Evolutionary conservation across 2,329 filamentous ascomycete genomes (phyloP).

Genomic region (Thermothelomyces thermophilus): DNA sequence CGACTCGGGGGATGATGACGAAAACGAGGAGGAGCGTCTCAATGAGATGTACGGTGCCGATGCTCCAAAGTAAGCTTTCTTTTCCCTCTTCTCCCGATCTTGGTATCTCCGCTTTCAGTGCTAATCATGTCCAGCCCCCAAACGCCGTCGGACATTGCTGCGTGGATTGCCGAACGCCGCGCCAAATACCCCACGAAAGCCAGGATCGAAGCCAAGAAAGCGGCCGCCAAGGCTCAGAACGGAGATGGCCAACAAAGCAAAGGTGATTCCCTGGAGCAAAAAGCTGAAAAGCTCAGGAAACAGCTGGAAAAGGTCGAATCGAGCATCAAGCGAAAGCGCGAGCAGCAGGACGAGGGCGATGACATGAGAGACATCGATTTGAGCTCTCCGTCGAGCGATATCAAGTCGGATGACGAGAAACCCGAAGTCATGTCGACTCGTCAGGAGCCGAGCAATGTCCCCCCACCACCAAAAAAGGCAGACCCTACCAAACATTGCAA

Average conservation of each 20-base stretch:
- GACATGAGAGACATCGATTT: conserved; percentile 48
- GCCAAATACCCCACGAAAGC: conserved; percentile 74
- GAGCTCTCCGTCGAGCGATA: conserved; percentile 35
- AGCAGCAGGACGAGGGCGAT: conserved; percentile 60
- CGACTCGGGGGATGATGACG: conserved; percentile 60
- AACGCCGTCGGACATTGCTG: conserved; percentile 57
- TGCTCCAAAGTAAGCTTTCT: conserved; percentile 44
- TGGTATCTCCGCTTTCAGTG: background rate
- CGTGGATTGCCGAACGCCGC: conserved; percentile 75
- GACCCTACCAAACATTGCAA: conserved; percentile 62
- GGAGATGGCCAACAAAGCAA: conserved; percentile 50
- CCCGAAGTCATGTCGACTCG: conserved; percentile 53
- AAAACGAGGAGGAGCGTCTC: conserved; percentile 61
- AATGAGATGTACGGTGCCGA: conserved; percentile 50
- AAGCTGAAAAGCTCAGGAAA: conserved; percentile 55
- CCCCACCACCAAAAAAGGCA: conserved; percentile 48
- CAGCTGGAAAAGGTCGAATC: conserved; percentile 66
- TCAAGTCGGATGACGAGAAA: conserved; percentile 51
- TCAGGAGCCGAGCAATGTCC: conserved; percentile 30
- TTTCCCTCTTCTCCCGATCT: conserved; percentile 10
- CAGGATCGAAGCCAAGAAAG: conserved; percentile 58
- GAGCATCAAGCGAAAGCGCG: conserved; percentile 61
- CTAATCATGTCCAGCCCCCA: conserved; percentile 33
- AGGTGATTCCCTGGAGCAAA: conserved; percentile 44
- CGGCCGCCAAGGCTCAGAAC: conserved; percentile 37